Evolutionary conservation across 306 rosid genomes (phyloP).

Genomic region (Glycyrrhiza uralensis): DNA sequence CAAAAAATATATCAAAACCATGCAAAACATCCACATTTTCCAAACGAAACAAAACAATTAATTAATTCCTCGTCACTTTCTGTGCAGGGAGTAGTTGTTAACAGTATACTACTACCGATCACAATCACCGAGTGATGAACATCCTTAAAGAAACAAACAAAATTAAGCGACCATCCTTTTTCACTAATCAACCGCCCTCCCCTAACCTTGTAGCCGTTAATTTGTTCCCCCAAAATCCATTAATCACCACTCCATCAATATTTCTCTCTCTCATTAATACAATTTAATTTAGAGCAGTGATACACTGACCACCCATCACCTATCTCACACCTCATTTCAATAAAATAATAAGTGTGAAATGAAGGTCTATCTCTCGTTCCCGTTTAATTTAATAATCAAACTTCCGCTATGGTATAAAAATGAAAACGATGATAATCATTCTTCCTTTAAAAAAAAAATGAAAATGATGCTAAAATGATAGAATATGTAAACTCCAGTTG

Average conservation of each 20-base stretch:
- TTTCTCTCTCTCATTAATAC: not conserved
- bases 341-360: no score
- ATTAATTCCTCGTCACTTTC: not conserved
- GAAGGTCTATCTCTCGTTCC: no score
- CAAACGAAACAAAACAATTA: not conserved
- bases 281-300: no score
- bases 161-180: not conserved
- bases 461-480: not conserved
- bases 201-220: not conserved
- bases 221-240: not conserved
- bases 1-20: conserved; percentile 6
- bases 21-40: not conserved
- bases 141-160: not conserved
- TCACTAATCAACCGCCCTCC: not conserved
- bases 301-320: no score
- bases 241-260: not conserved
- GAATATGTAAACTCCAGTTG: conserved; percentile 25
- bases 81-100: no score
- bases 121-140: not conserved
- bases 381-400: no score
- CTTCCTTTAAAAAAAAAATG: no score
- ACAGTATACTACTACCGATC: no score
- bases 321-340: no score
- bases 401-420: no score
- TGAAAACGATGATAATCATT: no score